A percentile compares a stretch with the other conserved stretches of the same genome.
These are phyloP conservation scores for Suillus luteus DNA, from an alignment of 768 basidiomycete genomes.

Conservation along the genomic window DNA sequence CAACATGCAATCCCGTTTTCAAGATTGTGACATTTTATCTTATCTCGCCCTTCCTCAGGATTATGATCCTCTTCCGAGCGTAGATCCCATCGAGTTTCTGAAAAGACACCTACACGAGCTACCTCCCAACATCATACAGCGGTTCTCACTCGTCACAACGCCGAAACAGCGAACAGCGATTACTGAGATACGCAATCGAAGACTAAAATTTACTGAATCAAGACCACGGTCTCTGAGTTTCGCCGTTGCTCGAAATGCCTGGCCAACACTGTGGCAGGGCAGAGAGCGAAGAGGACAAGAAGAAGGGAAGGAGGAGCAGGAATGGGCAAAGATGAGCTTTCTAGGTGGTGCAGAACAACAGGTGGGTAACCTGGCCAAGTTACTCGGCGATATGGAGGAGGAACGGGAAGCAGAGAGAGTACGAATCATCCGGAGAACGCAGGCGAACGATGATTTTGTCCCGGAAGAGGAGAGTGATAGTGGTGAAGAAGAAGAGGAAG, in stretches of 20 bases:
- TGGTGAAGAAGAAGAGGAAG: conserved; percentile 32
- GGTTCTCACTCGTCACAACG: conserved; percentile 45
- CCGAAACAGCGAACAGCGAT: conserved; percentile 70
- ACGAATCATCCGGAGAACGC: conserved; percentile 45
- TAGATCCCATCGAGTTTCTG: conserved; percentile 66
- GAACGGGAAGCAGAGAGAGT: conserved; percentile 71
- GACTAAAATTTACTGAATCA: conserved; percentile 60
- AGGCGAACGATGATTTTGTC: conserved; percentile 47
- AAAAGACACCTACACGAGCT: conserved; percentile 56
- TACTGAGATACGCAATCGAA: conserved; percentile 68
- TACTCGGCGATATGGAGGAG: conserved; percentile 76
- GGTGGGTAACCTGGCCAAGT: conserved; percentile 66
- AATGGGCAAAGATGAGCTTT: conserved; percentile 68
- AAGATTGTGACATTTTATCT: conserved; percentile 36
- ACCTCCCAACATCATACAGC: conserved; percentile 60
- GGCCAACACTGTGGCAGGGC: conserved; percentile 73
- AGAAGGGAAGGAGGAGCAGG: conserved; percentile 64
- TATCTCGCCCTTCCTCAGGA: conserved; percentile 61
- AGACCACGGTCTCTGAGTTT: conserved; percentile 59
- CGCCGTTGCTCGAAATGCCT: conserved; percentile 50
- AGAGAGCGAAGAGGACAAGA: conserved; percentile 48
- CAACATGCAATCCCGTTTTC: conserved; percentile 19
- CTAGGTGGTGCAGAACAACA: conserved; percentile 55
- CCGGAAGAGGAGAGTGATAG: conserved; percentile 68
- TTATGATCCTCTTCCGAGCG: conserved; percentile 61